Base-by-base conservation (phyloP, 2,329 filamentous ascomycete genomes). In the Diaporthe helianthi region DNA sequence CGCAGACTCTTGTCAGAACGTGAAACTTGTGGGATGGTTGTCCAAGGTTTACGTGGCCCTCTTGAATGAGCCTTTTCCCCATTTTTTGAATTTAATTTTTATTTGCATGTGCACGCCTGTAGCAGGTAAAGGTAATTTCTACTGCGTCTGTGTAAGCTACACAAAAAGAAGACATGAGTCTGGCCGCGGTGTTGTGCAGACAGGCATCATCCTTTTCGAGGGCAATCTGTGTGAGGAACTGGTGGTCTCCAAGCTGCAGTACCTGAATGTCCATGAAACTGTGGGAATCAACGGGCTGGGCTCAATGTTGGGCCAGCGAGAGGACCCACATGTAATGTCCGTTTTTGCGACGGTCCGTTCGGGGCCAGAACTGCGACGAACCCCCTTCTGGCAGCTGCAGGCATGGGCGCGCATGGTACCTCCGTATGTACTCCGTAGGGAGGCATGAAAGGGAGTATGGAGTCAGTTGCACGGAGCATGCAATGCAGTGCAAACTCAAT, bases 151-250 rank as follows among this genome's bases (percentile, higher is more conserved):
- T 3, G 26, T 46, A 24, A 24, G 26, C 15, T 58, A 53, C n/a
- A n/a, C n/a, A n/a, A n/a, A n/a, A n/a, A 24, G 54, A 17, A 67
- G 54, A 41, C 54, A 67, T 52, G 64, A 47, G 38, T 47, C 41
- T 24, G 29, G 22, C 55, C 68, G 44, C 55, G 53, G 47, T 55
- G 33, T 58, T 64, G 67, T 60, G 29, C 29, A 38, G 47, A 64
- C 69, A 69, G 51, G 66, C 69, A 71, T 71, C 46, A 69, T 69
- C 69, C 69, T 44, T 46, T 26, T 33, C 66, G 41, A 15, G 26
- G 47, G 29, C 58, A 68, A 33, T 41, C 24, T 51, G 41, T 24
- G 31, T 65, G 67, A 65, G 36, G 49, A 41, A 54, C 58, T 49
- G 31, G 41, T 26, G 54, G 49, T 51, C 55, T 68, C 26, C 29